Evolutionary conservation across 2,329 filamentous ascomycete genomes (phyloP).

Genomic region (Beauveria medogensis): DNA sequence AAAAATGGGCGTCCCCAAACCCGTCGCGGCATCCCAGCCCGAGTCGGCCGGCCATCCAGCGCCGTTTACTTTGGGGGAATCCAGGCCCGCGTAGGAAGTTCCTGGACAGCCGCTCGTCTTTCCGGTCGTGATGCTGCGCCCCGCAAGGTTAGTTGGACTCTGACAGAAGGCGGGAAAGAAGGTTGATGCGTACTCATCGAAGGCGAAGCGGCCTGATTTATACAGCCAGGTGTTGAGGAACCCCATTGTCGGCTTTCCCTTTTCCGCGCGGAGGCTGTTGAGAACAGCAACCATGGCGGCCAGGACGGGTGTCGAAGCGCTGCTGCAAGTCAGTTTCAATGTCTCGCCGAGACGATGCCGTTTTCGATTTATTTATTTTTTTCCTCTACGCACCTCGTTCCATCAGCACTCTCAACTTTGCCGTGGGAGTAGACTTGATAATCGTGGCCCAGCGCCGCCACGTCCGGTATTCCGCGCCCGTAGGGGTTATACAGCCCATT

Average conservation of each 20-base stretch:
- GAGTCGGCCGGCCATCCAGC: conserved; percentile 22
- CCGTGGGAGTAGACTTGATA: conserved; percentile 27
- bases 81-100: conserved; percentile 17
- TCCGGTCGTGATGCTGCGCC: conserved; percentile 27
- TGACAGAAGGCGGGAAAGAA: background rate
- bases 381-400: conserved; percentile 23
- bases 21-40: conserved; percentile 32
- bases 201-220: conserved; percentile 20
- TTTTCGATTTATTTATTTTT: background rate
- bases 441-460: conserved; percentile 43
- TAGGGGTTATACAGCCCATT: conserved; percentile 33
- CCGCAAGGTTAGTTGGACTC: conserved; percentile 3
- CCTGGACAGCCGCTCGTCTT: conserved; percentile 25
- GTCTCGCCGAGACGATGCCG: background rate
- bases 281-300: conserved; percentile 56
- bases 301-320: conserved; percentile 53
- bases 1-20: conserved; percentile 39
- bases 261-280: conserved; percentile 52
- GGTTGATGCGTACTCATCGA: conserved; percentile 27
- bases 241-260: conserved; percentile 44
- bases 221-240: conserved; percentile 59
- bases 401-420: conserved; percentile 18
- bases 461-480: conserved; percentile 54
- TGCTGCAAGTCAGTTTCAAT: conserved; percentile 15
- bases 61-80: conserved; percentile 20